Conservation (phyloP, 2,329 filamentous ascomycete genomes). For the Xylariomycetidae sp. region DNA sequence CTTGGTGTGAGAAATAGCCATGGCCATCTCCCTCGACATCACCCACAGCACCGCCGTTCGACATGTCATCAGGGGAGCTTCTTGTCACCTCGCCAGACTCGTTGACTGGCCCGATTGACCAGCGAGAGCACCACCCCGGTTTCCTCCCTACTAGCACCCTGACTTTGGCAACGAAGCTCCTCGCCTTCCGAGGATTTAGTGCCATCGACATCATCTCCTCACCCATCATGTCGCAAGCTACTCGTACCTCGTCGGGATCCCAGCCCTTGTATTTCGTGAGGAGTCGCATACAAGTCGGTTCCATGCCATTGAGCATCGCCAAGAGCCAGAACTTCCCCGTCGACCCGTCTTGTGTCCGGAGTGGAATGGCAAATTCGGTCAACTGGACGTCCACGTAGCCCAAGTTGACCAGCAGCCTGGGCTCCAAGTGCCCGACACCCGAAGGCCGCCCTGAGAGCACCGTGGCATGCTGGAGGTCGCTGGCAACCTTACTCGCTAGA, state of each 20-base stretch:
- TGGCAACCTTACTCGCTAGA: slow-evolving; percentile 36
- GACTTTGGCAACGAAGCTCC: slow-evolving; percentile 42
- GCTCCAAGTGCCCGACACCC: slow-evolving; percentile 41
- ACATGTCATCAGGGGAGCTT: slow-evolving; percentile 3
- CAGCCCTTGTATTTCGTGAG: slow-evolving; percentile 50
- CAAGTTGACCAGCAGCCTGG: slow-evolving; percentile 38
- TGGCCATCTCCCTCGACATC: too few relatives aligned
- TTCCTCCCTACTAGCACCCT: slow-evolving; percentile 47
- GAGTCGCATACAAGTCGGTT: slow-evolving; percentile 43
- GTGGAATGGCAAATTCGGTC: slow-evolving; percentile 43
- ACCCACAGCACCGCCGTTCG: too few relatives aligned
- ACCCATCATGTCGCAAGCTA: slow-evolving; percentile 41
- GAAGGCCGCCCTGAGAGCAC: slow-evolving; percentile 40
- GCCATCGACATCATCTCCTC: slow-evolving; percentile 45
- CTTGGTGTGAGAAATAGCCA: too few relatives aligned
- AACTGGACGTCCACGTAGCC: slow-evolving; percentile 49
- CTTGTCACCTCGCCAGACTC: slow-evolving; percentile 11
- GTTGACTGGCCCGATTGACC: slow-evolving; percentile 20
- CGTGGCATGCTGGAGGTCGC: slow-evolving; percentile 40
- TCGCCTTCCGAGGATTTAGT: slow-evolving; percentile 37
- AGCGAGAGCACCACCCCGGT: slow-evolving; percentile 29
- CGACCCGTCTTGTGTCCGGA: slow-evolving; percentile 39
- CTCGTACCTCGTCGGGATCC: slow-evolving; percentile 44
- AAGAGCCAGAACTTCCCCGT: slow-evolving; percentile 52
- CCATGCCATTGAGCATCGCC: slow-evolving; percentile 45